Evolutionary conservation across 106 monocot species (phyloP).

Genomic region (Dendrobium chrysotoxum): DNA sequence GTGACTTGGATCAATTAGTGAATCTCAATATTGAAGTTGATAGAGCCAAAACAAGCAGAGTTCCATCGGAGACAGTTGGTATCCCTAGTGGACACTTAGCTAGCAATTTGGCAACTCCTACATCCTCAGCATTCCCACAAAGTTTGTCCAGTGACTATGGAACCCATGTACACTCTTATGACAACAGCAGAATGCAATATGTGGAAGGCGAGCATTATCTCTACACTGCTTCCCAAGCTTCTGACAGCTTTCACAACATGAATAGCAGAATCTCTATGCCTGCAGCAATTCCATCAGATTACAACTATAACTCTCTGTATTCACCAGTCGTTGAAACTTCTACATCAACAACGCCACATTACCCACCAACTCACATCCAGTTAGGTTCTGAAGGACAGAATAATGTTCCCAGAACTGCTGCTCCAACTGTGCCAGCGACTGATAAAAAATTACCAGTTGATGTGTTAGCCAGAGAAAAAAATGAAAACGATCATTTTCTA

Average conservation of each 20-base stretch:
- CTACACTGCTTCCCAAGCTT: slow-evolving; percentile 11
- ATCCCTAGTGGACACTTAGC: slow-evolving; percentile 5
- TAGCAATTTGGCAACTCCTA: slow-evolving; percentile 12
- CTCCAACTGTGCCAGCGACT: slow-evolving; percentile 10
- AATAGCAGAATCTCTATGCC: slow-evolving; percentile 35
- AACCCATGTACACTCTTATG: slow-evolving; percentile 19
- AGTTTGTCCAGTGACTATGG: slow-evolving; percentile 33
- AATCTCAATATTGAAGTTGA: slow-evolving; percentile 48
- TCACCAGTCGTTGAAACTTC: slow-evolving; percentile 20
- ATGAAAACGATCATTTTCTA: slow-evolving; percentile 29
- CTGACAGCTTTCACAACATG: slow-evolving; percentile 24
- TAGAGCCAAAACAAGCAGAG: slow-evolving; percentile 15
- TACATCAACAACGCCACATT: slow-evolving; percentile 15
- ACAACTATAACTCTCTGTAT: slow-evolving; percentile 31
- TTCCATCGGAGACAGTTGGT: slow-evolving; percentile 16
- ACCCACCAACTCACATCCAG: slow-evolving; percentile 22
- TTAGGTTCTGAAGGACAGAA: slow-evolving; percentile 15
- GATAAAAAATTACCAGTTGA: slow-evolving; percentile 23
- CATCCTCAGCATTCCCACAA: slow-evolving; percentile 14
- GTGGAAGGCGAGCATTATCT: slow-evolving; percentile 35
- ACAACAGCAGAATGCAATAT: slow-evolving; percentile 19
- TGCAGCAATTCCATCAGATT: slow-evolving; percentile 44
- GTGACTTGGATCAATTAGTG: slow-evolving; percentile 61
- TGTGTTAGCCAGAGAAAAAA: slow-evolving; percentile 12
- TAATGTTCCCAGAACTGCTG: slow-evolving; percentile 9